These are phyloP conservation scores for Coleophoma cylindrospora DNA, from an alignment of 2,329 filamentous ascomycete genomes.

Conservation along the genomic window DNA sequence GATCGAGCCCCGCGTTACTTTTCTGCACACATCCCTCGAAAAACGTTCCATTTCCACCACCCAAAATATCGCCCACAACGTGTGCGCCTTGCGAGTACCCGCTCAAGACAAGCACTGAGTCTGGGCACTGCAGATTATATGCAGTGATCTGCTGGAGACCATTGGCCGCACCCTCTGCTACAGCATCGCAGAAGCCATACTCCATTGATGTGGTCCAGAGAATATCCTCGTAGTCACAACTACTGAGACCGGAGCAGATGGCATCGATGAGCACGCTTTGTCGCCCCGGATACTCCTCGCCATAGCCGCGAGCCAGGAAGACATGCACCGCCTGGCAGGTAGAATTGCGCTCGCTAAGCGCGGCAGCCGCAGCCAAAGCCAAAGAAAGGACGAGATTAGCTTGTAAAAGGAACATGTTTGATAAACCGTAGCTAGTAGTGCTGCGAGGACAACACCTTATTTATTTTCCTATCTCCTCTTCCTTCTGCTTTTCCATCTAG, in stretches of 20 bases:
- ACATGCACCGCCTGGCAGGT: conserved; percentile 4
- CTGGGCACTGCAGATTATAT: conserved; percentile 34
- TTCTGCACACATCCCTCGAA: conserved; percentile 24
- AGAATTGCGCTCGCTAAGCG: not conserved
- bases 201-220: conserved; percentile 18
- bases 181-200: conserved; percentile 28
- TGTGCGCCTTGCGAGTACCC: conserved; percentile 37
- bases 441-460: too few relatives aligned
- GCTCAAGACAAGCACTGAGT: conserved; percentile 34
- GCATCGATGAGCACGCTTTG: conserved; percentile 25
- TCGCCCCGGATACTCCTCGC: conserved; percentile 30
- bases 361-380: not conserved
- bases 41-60: conserved; percentile 29
- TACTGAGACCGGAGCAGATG: conserved; percentile 23
- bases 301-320: conserved; percentile 22
- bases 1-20: conserved; percentile 20
- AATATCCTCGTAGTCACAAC: conserved; percentile 29
- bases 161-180: conserved; percentile 30
- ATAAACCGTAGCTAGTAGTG: not conserved
- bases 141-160: conserved; percentile 32
- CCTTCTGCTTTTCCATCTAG: too few relatives aligned
- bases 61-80: conserved; percentile 31
- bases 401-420: not conserved
- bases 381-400: not conserved
- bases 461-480: too few relatives aligned